Evolutionary conservation across 208 protist species (phyloP).

Genomic region (Trypanosoma platydactyli): DNA sequence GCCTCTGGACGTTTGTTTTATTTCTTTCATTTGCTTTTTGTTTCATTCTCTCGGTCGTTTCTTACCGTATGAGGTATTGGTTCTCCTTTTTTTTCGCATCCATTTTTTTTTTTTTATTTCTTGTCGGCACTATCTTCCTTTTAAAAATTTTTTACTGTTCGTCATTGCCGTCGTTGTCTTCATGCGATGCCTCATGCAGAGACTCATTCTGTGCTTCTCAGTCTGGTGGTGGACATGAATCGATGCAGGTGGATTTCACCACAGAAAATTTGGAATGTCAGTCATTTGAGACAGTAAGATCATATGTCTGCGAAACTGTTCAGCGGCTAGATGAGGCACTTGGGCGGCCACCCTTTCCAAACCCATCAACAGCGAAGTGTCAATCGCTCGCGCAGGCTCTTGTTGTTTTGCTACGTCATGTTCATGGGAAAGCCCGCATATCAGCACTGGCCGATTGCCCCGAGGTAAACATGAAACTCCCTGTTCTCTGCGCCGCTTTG

Average conservation of each 20-base stretch:
- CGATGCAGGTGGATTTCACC: background rate
- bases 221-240: too few species aligned
- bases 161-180: conserved; percentile 10
- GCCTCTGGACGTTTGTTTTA: too few species aligned
- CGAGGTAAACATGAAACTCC: conserved; percentile 64
- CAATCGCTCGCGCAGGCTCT: conserved; percentile 36
- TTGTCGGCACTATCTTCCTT: background rate
- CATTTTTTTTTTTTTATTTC: conserved; percentile 14
- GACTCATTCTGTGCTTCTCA: too few species aligned
- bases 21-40: conserved; percentile 1
- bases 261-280: background rate
- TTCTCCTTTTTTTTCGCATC: too few species aligned
- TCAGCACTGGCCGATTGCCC: conserved; percentile 22
- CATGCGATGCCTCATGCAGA: background rate
- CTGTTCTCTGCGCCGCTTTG: conserved; percentile 70
- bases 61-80: too few species aligned
- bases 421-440: conserved; percentile 28
- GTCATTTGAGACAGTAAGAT: conserved; percentile 12
- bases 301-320: conserved; percentile 20
- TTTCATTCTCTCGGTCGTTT: background rate
- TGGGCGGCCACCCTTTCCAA: conserved; percentile 66
- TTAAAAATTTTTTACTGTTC: conserved; percentile 5
- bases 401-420: background rate
- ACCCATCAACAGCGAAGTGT: conserved; percentile 22
- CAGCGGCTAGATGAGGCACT: conserved; percentile 47